Evolutionary conservation across 2,329 filamentous ascomycete genomes (phyloP).

Genomic region (Lachnellula suecica): DNA sequence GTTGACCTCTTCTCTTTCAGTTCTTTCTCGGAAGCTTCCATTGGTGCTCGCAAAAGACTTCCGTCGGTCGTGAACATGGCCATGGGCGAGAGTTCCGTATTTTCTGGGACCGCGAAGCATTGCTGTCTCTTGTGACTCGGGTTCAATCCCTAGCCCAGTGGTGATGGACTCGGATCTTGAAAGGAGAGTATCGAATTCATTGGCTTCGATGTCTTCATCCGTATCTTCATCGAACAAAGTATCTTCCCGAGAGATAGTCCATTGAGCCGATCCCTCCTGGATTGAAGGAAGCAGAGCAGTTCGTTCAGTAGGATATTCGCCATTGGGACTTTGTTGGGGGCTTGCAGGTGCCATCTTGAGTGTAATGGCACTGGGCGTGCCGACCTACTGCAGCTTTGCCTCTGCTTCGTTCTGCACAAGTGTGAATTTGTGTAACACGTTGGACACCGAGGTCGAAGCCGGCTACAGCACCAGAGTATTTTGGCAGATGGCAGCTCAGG

Average conservation of each 20-base stretch:
- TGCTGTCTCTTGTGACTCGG: conserved; percentile 28
- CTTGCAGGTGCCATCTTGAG: too few relatives aligned
- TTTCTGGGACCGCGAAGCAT: conserved; percentile 30
- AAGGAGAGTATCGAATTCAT: conserved; percentile 31
- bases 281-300: conserved; percentile 14
- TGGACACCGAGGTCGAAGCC: too few relatives aligned
- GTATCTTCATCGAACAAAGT: conserved; percentile 15
- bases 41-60: conserved; percentile 21
- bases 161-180: conserved; percentile 28
- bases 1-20: conserved; percentile 14
- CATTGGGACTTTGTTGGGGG: neutral
- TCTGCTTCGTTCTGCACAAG: too few relatives aligned
- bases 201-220: conserved; percentile 41
- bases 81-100: conserved; percentile 22
- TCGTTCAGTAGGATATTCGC: conserved; percentile 8
- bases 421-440: too few relatives aligned
- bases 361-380: too few relatives aligned
- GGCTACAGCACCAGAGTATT: neutral
- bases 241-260: conserved; percentile 7
- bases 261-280: conserved; percentile 5
- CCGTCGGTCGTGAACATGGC: conserved; percentile 20
- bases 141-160: conserved; percentile 28
- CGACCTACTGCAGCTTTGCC: too few relatives aligned
- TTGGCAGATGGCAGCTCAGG: neutral
- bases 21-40: conserved; percentile 14